Percentiles rank a stretch among this genome's conserved stretches.
phyloP scores from a whole-genome alignment of 352 stramenopile species.

The Globisporangium okanoganense region DNA sequence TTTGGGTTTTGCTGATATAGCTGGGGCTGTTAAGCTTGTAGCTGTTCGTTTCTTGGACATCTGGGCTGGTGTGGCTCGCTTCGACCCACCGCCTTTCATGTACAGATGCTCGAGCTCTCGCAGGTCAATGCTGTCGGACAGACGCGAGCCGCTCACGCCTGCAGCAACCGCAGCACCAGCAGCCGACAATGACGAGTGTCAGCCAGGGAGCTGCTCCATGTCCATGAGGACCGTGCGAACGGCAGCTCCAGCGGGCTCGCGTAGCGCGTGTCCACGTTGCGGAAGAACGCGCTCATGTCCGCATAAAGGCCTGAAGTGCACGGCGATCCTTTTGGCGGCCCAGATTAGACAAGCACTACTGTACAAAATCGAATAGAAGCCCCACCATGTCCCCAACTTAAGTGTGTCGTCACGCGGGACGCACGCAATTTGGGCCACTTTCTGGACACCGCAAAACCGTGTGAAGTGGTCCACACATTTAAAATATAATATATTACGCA shows the following conservation, averaged over 20 bases:
- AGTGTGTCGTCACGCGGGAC: too few relatives aligned
- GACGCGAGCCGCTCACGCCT: conserved; percentile 30
- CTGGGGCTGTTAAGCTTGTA: neutral
- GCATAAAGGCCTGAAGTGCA: too few relatives aligned
- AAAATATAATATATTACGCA: too few relatives aligned
- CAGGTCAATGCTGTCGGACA: conserved; percentile 47
- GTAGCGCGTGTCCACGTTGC: conserved; percentile 80
- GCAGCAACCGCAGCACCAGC: neutral
- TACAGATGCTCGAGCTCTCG: conserved; percentile 47
- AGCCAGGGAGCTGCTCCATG: conserved; percentile 84
- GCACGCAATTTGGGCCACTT: too few relatives aligned
- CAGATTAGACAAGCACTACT: too few relatives aligned
- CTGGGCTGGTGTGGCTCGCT: neutral
- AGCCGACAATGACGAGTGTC: conserved; percentile 9
- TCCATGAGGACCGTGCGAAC: conserved; percentile 84
- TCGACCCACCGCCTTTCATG: neutral
- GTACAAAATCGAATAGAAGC: too few relatives aligned
- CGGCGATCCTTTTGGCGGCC: too few relatives aligned
- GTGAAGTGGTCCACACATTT: too few relatives aligned
- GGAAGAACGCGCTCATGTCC: conserved; percentile 93
- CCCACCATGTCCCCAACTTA: too few relatives aligned
- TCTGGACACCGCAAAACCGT: too few relatives aligned
- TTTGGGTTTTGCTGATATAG: neutral
- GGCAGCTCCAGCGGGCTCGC: conserved; percentile 47
- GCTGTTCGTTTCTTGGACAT: conserved; percentile 18